phyloP scores from a whole-genome alignment of 2,329 filamentous ascomycete genomes.

The Malbranchea cinnamomea region DNA sequence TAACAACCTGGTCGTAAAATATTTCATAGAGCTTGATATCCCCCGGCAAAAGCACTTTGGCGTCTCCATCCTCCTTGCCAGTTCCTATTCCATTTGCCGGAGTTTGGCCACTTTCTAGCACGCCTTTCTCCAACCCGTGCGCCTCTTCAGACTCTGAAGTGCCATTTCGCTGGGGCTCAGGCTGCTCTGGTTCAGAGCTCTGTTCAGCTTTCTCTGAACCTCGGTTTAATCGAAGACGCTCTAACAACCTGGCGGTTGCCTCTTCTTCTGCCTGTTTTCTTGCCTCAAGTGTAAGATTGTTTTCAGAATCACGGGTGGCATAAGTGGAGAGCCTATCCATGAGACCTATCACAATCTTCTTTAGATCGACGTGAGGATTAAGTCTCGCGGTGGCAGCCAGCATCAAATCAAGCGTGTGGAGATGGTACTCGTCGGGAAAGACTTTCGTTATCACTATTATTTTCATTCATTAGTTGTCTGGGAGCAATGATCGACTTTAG shows the following conservation, averaged over 20 bases:
- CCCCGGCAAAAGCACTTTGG: conserved; percentile 30
- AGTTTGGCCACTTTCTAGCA: conserved; percentile 1
- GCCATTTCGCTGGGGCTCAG: conserved; percentile 21
- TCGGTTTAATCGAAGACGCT: conserved; percentile 62
- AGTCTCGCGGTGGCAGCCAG: conserved; percentile 82
- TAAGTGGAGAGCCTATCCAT: conserved; percentile 95
- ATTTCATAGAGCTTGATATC: conserved; percentile 89
- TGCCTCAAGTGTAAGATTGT: conserved; percentile 54
- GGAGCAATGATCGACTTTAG: too few species aligned
- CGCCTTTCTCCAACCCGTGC: conserved; percentile 12
- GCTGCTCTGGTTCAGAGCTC: conserved; percentile 16
- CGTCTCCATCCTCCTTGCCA: conserved; percentile 6
- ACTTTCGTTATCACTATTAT: conserved; percentile 80
- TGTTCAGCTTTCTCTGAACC: conserved; percentile 19
- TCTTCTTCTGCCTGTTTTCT: conserved; percentile 70
- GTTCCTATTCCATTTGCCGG: not conserved
- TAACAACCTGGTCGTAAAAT: conserved; percentile 91
- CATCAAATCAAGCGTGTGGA: conserved; percentile 91
- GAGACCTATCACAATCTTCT: conserved; percentile 90
- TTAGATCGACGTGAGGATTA: conserved; percentile 94
- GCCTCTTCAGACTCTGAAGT: conserved; percentile 22
- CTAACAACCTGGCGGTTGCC: conserved; percentile 60
- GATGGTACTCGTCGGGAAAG: conserved; percentile 95
- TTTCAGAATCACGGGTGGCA: conserved; percentile 72
- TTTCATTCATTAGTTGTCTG: conserved; percentile 14